Evolutionary conservation across 352 stramenopile genomes (phyloP), one percentile per base, ranked within the genome.

Genomic region (Phytopythium vexans): DNA sequence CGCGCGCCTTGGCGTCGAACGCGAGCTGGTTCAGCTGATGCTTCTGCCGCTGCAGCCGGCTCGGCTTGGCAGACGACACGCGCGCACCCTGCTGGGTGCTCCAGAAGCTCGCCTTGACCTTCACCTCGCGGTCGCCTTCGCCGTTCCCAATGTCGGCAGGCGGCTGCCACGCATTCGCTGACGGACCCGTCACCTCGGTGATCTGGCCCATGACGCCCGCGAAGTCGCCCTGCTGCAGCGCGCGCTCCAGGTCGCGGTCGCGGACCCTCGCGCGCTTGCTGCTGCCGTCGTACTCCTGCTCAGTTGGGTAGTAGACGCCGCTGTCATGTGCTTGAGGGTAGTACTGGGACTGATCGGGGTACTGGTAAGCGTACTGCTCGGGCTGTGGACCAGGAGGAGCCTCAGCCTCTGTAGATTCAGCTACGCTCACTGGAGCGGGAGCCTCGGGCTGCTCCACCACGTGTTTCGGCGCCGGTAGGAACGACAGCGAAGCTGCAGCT

Each of bases 11-110:
- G 44, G 82, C 82, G 54, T 92, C 82, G 37, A 92, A 92, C 0
- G 82, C 80, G 15, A 92, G 72, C 56, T 92, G 82, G 62, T 92
- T 92, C 44, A 92, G 68, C 56, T 92, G 82, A 52, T 92, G 82
- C 62, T 86, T 88, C 54, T 89, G 78, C 54, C 82, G 62, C 55
- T 92, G 82, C 55, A 92, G 63, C 21, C 82, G 77, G 59, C 67
- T 90, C 15, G 80, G 80, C 52, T 90, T 90, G 33, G 66, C 62
- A 3, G 74, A 74, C 15, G 80, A 57, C 21, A 90, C 77, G 12
- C 48, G 74, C 1, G 56, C 68, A 43, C 80, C 80, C 1, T 69
- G 62, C 49, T 74, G 72, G 32, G 80, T 62, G 58, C 80, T 88
- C 77, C 77, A 90, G 60, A 90, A 90, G 50, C 68, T 87, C n/a